Evolutionary conservation across 257 asterid genomes (phyloP).

Genomic region (Prunella vulgaris): DNA sequence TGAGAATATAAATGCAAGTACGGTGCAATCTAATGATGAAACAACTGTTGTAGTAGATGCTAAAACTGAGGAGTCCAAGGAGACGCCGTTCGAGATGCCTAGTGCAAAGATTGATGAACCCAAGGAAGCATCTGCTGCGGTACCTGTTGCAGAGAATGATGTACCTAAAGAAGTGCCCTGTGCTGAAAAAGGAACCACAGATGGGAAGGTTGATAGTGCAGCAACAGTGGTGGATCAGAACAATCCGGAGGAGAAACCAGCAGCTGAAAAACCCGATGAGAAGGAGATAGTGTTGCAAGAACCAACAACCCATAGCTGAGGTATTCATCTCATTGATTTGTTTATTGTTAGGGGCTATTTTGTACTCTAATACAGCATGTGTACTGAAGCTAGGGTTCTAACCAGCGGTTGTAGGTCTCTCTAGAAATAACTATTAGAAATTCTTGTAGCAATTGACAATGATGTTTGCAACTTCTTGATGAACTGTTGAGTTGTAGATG

Average conservation of each 20-base stretch:
- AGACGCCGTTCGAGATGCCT: background rate
- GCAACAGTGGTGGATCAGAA: slow-evolving; percentile 22
- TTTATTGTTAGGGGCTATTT: background rate
- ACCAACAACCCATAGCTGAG: slow-evolving; percentile 19
- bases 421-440: slow-evolving; percentile 30
- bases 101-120: slow-evolving; percentile 9
- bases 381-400: slow-evolving; percentile 27
- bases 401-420: slow-evolving; percentile 24
- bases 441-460: slow-evolving; percentile 34
- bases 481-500: slow-evolving; percentile 12
- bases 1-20: slow-evolving; percentile 11
- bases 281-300: slow-evolving; percentile 7
- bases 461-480: slow-evolving; percentile 10
- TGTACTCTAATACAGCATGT: slow-evolving; percentile 7
- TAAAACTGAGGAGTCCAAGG: slow-evolving; percentile 10
- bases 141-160: background rate
- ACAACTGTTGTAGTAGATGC: background rate
- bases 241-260: slow-evolving; percentile 23
- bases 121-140: slow-evolving; percentile 8
- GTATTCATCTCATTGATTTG: background rate
- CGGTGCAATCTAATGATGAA: slow-evolving; percentile 13
- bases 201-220: slow-evolving; percentile 2
- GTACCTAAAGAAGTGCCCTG: slow-evolving; percentile 7
- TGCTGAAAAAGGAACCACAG: slow-evolving; percentile 13
- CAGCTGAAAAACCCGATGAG: slow-evolving; percentile 14